Evolutionary conservation across 2,329 filamentous ascomycete species (phyloP), one percentile per base, ranked within the genome.

Genomic region (Nemania sp.): DNA sequence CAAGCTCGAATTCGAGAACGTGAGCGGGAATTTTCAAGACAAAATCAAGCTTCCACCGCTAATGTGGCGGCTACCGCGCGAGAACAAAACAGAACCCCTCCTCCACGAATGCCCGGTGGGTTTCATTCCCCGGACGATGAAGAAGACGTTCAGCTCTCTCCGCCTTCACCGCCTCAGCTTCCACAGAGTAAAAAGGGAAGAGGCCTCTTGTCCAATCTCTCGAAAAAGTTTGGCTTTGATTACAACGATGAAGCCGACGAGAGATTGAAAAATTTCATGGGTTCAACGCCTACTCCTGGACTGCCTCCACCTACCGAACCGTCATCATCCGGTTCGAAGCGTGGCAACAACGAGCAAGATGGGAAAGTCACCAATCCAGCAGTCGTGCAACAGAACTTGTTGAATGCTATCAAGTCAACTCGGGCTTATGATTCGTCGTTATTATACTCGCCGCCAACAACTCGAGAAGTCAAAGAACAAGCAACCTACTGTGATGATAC

Each of bases 401-500:
- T 92, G 51, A 92, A 90, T 64, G 94, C 94, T 2, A 90, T 97
- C 77, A 87, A 91, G 72, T 89, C 93, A 7, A 93, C 92, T 24
- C 89, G 93, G 43, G 85, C 93, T 0, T 90, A 94, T 78, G 91
- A 92, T 70, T 93, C 92, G 1, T 86, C 88, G 18, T 83, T 84
- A 11, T 81, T 97, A n/a, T 95, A 93, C 80, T 89, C 88, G 3
- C 88, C 89, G 24, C 93, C 93, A 0, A 83, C 88, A 61, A 90
- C 92, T 41, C 90, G 89, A 69, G 83, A 90, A 58, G 90, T 97
- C 72, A 92, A 92, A 76, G 94, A 97, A 79, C 92, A 93, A 73
- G 88, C 90, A 45, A 92, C 92, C 0, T 97, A 97, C 81, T 98
- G 94, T 79, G 94, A 98, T 81, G 87, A 89, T 72, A 90, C 84